A percentile compares a stretch with the other conserved stretches of the same genome.
phyloP scores from a whole-genome alignment of 176 grass and related monocot genomes.

The Neostapfia colusana region DNA sequence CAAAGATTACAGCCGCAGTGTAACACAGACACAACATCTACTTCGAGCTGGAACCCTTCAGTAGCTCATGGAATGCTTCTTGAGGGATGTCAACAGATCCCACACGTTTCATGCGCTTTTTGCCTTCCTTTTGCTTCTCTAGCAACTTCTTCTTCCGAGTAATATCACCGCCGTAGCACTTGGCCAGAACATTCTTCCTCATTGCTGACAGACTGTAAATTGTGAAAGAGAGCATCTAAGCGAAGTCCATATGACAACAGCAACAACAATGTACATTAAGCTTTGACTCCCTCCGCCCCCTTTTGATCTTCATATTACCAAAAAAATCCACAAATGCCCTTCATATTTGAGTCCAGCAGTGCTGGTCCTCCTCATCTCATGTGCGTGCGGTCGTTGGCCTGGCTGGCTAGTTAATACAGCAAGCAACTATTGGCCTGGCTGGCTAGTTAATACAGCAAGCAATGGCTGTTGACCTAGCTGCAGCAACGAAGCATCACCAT shows the following conservation, averaged over 20 bases:
- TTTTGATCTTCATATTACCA: too few species aligned
- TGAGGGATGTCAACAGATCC: constrained; percentile 94
- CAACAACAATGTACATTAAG: background rate
- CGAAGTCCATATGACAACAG: background rate
- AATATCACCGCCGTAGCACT: constrained; percentile 97
- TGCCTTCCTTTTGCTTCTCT: constrained; percentile 99
- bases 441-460: too few species aligned
- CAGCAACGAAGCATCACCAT: too few species aligned
- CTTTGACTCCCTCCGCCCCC: background rate
- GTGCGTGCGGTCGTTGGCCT: too few species aligned
- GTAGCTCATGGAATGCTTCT: constrained; percentile 91
- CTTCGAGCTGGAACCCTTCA: constrained; percentile 74
- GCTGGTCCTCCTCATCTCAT: too few species aligned
- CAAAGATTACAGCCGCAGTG: background rate
- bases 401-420: too few species aligned
- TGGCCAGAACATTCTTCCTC: constrained; percentile 97
- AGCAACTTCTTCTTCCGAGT: constrained; percentile 94
- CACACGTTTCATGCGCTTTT: constrained; percentile 99
- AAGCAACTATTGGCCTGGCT: too few species aligned
- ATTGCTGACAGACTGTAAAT: constrained; percentile 86
- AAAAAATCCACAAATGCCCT: too few species aligned
- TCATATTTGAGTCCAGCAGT: too few species aligned
- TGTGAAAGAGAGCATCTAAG: constrained; percentile 19
- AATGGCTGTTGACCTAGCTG: too few species aligned
- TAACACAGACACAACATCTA: constrained; percentile 33